Evolutionary conservation across 768 basidiomycete species (phyloP).

Genomic region (Mycena galopus): DNA sequence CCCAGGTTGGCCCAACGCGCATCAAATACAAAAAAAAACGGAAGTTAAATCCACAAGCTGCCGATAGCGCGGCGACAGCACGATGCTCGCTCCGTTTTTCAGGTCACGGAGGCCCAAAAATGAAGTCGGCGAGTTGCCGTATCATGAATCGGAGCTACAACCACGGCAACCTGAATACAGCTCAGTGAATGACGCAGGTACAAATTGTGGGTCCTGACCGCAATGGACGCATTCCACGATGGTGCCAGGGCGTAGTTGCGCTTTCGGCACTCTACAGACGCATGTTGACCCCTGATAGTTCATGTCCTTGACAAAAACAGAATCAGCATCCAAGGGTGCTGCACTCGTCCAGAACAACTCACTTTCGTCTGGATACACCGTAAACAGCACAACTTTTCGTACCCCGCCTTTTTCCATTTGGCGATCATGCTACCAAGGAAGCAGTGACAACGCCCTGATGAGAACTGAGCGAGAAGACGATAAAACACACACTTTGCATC

Average conservation of each 20-base stretch:
- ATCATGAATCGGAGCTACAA: slow-evolving; percentile 88
- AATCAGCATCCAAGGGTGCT: slow-evolving; percentile 2
- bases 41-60: background rate
- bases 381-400: slow-evolving; percentile 97
- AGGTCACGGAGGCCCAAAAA: background rate
- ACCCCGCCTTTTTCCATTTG: slow-evolving; percentile 99
- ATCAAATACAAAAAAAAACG: slow-evolving; percentile 4
- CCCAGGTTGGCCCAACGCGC: background rate
- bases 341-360: slow-evolving; percentile 29
- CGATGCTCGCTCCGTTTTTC: background rate
- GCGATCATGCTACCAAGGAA: slow-evolving; percentile 92
- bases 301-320: slow-evolving; percentile 81
- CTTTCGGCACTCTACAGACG: slow-evolving; percentile 97
- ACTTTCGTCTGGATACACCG: slow-evolving; percentile 96
- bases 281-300: slow-evolving; percentile 99
- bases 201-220: slow-evolving; percentile 68
- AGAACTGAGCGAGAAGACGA: background rate
- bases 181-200: slow-evolving; percentile 17
- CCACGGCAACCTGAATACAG: slow-evolving; percentile 80
- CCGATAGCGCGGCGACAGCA: background rate
- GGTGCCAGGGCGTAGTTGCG: slow-evolving; percentile 89
- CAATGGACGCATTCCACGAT: slow-evolving; percentile 98
- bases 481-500: slow-evolving; percentile 85
- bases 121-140: background rate
- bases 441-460: slow-evolving; percentile 27